phyloP scores from a whole-genome alignment of 2,329 filamentous ascomycete species.

The Venturia carpophila region DNA sequence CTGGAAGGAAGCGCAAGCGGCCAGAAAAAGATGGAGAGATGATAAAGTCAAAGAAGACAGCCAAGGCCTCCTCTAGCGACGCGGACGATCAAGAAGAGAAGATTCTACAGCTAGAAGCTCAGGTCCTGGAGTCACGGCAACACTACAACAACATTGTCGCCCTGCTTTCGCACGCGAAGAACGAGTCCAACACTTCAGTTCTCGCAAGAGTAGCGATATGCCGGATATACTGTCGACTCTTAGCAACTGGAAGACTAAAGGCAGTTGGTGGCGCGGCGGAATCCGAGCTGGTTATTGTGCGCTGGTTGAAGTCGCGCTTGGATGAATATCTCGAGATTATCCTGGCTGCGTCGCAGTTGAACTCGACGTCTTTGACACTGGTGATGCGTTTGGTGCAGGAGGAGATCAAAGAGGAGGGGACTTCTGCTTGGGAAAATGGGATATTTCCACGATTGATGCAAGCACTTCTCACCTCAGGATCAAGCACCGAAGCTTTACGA shows the following conservation, averaged over 20 bases:
- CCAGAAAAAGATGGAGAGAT: constrained; percentile 1
- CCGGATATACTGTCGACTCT: constrained; percentile 73
- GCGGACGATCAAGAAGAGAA: constrained; percentile 8
- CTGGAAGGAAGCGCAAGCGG: constrained; percentile 19
- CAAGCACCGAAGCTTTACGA: constrained; percentile 49
- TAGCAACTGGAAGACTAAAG: constrained; percentile 63
- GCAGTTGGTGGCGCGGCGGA: constrained; percentile 44
- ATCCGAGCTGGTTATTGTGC: constrained; percentile 64
- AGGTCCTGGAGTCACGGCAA: constrained; percentile 77
- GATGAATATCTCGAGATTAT: constrained; percentile 61
- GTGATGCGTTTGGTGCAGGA: constrained; percentile 79
- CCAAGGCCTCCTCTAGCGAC: constrained; percentile 1
- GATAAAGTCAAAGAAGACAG: constrained; percentile 4
- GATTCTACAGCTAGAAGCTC: constrained; percentile 54
- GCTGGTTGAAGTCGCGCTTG: constrained; percentile 71
- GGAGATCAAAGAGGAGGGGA: constrained; percentile 58
- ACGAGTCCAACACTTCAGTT: not conserved
- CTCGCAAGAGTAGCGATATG: constrained; percentile 74
- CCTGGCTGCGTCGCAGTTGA: constrained; percentile 52
- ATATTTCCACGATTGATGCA: constrained; percentile 60
- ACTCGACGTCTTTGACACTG: constrained; percentile 65
- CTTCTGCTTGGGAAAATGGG: constrained; percentile 60
- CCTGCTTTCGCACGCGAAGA: constrained; percentile 49
- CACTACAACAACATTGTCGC: constrained; percentile 85
- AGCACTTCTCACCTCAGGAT: constrained; percentile 50